A percentile compares a stretch with the other conserved stretches of the same genome.
phyloP scores from a whole-genome alignment of 331 rosid species.

The Pyracantha coccinea region DNA sequence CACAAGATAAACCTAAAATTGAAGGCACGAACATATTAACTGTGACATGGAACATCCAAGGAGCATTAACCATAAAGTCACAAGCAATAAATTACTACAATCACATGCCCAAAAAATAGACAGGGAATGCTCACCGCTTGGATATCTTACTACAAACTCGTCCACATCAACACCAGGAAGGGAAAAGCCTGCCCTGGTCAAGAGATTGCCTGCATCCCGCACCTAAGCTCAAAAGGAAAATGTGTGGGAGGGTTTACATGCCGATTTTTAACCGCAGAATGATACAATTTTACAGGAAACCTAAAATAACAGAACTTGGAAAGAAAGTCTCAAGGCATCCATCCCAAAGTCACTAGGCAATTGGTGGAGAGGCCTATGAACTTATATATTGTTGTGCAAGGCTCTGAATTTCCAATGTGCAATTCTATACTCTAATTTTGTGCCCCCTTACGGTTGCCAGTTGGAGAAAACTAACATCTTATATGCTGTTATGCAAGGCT shows the following conservation, averaged over 20 bases:
- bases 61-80: neutral
- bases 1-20: neutral
- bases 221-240: conserved; percentile 38
- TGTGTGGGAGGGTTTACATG: neutral
- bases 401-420: neutral
- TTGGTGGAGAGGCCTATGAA: neutral
- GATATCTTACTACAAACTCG: conserved; percentile 70
- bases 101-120: too few species aligned
- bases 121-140: conserved; percentile 51
- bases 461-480: neutral
- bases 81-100: too few species aligned
- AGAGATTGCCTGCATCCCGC: conserved; percentile 97
- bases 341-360: neutral
- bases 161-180: conserved; percentile 98
- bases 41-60: neutral
- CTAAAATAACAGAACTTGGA: neutral
- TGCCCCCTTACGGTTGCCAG: neutral
- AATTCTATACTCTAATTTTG: too few species aligned
- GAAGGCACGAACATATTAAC: neutral
- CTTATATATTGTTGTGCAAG: neutral
- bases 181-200: conserved; percentile 93
- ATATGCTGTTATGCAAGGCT: neutral
- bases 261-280: neutral
- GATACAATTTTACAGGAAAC: neutral
- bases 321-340: neutral